Evolutionary conservation across 805 yeast genomes (phyloP), one percentile per base, ranked within the genome.

Genomic region (Lipomyces lipofer): DNA sequence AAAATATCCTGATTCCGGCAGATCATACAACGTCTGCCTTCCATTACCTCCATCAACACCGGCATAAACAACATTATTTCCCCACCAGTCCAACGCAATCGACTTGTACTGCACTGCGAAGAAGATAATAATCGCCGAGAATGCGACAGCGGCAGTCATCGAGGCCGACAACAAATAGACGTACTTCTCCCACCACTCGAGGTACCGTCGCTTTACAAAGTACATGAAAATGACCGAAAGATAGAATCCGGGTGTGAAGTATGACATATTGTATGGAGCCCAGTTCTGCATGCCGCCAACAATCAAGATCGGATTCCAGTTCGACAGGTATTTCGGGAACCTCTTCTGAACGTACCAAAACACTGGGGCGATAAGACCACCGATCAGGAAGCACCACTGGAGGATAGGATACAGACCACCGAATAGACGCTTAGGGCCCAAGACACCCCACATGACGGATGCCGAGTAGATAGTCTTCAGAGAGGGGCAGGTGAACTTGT

Each of bases 111-210:
- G 75, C 5, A 78, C 73, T 1, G 77, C 70, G 59, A 82, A 73
- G 64, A 83, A 83, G 9, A 84, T 77, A 22, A 83, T 54, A 48
- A 85, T 69, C 2, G 85, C 78, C 33, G 85, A 77, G 59, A 82
- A 74, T 0, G 88, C 87, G n/a, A 84, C 77, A 1, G 88, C 88
- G 6, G 84, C 78, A 40, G 84, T 84, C 21, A 85, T 68, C 2
- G 82, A 89, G 25, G 85, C 81, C 17, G 86, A 78, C 48, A 85
- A 70, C 3, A 83, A 77, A 65, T 82, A 84, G 66, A 83, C 84
- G 67, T 85, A 85, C 67, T 84, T 84, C 35, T 83, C 82, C 90
- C 90, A 85, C 90, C 89, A 85, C 44, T 75, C 70, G 44, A 79
- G 71, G 70, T 80, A 82, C 56, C 73, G 72, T 46, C 78, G 73